Evolutionary conservation across 2,329 filamentous ascomycete genomes (phyloP).

Genomic region (Akanthomyces dipterigenus): DNA sequence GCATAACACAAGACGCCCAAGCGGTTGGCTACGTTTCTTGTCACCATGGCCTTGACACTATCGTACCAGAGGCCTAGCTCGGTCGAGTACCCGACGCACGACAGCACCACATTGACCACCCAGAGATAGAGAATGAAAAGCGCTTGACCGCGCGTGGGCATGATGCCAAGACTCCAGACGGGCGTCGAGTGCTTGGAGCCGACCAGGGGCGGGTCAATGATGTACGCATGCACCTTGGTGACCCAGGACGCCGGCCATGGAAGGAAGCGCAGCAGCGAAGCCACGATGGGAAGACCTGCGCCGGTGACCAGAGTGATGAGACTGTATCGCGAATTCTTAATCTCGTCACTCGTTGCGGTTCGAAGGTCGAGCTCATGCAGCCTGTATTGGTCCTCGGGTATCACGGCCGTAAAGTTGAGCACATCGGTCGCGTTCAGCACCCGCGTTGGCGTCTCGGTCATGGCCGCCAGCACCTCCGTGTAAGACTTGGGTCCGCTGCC

Average conservation of each 20-base stretch:
- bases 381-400: slow-evolving; percentile 10
- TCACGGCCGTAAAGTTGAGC: slow-evolving; percentile 14
- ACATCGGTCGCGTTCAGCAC: slow-evolving; percentile 1
- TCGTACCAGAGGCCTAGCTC: slow-evolving; percentile 25
- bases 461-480: slow-evolving; percentile 12
- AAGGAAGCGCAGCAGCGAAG: slow-evolving; percentile 24
- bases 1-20: slow-evolving; percentile 34
- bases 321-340: slow-evolving; percentile 17
- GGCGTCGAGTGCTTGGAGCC: slow-evolving; percentile 17
- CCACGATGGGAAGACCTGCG: slow-evolving; percentile 20
- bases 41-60: slow-evolving; percentile 21
- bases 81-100: slow-evolving; percentile 22
- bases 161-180: slow-evolving; percentile 16
- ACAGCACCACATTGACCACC: slow-evolving; percentile 30
- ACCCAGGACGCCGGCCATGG: slow-evolving; percentile 17
- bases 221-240: slow-evolving; percentile 16
- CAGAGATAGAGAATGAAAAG: slow-evolving; percentile 36
- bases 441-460: slow-evolving; percentile 6
- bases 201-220: slow-evolving; percentile 20
- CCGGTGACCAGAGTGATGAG: slow-evolving; percentile 21
- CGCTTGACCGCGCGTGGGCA: slow-evolving; percentile 27
- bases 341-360: slow-evolving; percentile 9
- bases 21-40: slow-evolving; percentile 31
- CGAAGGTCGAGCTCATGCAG: slow-evolving; percentile 4
- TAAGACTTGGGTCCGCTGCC: slow-evolving; percentile 7